Base-by-base conservation (phyloP, 2,329 filamentous ascomycete species). In the Volutella citrinella region DNA sequence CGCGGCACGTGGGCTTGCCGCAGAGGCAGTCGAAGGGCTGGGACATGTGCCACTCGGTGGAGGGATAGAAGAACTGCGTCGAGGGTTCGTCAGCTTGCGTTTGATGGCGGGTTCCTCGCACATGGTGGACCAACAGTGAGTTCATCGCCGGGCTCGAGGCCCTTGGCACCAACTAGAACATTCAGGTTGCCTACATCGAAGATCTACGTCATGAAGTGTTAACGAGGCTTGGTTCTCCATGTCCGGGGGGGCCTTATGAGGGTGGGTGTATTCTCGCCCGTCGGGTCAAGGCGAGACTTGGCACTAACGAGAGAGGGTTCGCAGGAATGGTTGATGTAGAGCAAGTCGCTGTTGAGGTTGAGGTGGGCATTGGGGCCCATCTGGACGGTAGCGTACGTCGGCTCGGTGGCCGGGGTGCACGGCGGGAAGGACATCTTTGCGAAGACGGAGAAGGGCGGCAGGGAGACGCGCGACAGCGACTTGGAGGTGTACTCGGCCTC, bases 1-100 rank as follows among this genome's bases (percentile, higher is more conserved):
- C 80, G 32, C 71, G 69, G 61, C 83, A 87, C 14, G 64, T 63
- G 1, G 65, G 46, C 5, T 67, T 68, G 42, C 70, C 68, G 55
- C 83, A 87, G 39, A 74, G 65, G 56, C 83, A 87, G 40, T 74
- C 63, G 54, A 87, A 87, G 5, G 80, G 72, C 65, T 87, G 82
- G 19, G 78, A 77, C 82, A 87, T 86, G 51, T 69, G 52, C 81
- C 81, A 87, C 61, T 87, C 83, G 2, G 82, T 86, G 34, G 79
- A 84, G 5, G 83, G 82, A 50, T 87, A 87, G 63, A 87, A 87
- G 65, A 86, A 87, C 55, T 76, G 32, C 13, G 10, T n/a, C n/a
- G n/a, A n/a, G n/a, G n/a, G n/a, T n/a, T n/a, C n/a, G n/a, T n/a
- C n/a, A n/a, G n/a, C n/a, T n/a, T n/a, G n/a, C n/a, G n/a, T n/a